Base-by-base conservation (phyloP, 306 rosid genomes). In the Fragaria iinumae region DNA sequence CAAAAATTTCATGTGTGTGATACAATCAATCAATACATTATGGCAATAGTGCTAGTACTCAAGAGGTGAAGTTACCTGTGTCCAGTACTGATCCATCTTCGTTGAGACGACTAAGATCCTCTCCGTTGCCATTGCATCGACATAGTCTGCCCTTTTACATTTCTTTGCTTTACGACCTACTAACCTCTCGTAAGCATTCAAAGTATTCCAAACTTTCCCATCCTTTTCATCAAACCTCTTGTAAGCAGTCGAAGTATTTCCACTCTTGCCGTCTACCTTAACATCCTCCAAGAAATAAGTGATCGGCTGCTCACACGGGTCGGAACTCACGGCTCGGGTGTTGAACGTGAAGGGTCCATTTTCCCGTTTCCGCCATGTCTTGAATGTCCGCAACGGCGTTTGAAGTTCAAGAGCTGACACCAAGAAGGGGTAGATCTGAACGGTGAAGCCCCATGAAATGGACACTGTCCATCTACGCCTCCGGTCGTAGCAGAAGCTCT, bases 311-410 rank as follows among this genome's bases (percentile, higher is more conserved):
- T 81, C 70, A 69, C 99, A 96, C 1, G 88, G 93, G 74, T 92
- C 90, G 11, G 89, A 60, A 77, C 80, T 89, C 86, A 91, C n/a
- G 23, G 89, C 84, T 49, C 97, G 77, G 81, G 97, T 88, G 69
- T 91, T 92, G 86, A 96, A 92, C 4, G 87, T 86, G 89, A 92
- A 96, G 43, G 99, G 98, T 60, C 98, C 98, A 27, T 78, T 17
- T 2, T 80, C 84, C 82, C 53, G 77, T 77, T 79, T 92, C 80
- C 98, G 60, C 99, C 99, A 96, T 8, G 99, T 96, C 82, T 57
- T 78, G 69, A 96, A 91, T 27, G 97, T 96, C 87, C 18, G 89
- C 76, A 92, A 48, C 29, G 99, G 97, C 63, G 62, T 81, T 86
- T 84, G 86, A 84, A 96, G 80, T 27, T 86, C 89, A 29, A 73